These are phyloP conservation scores for Mycosphaerella arachidis DNA, from an alignment of 2,329 filamentous ascomycete genomes.

Conservation along the genomic window DNA sequence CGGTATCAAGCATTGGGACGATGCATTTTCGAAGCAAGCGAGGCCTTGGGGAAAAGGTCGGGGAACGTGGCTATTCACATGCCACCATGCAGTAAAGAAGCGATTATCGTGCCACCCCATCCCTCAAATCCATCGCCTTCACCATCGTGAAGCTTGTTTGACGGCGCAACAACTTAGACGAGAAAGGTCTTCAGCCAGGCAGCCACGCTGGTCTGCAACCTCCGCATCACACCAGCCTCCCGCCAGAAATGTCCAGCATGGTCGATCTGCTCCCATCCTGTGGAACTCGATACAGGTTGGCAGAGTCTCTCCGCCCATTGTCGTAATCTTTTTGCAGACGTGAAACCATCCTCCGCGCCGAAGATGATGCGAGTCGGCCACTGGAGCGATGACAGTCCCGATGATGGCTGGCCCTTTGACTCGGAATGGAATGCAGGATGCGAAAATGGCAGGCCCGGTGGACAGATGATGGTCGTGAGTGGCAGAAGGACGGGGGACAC, in stretches of 20 bases:
- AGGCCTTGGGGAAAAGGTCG: neutral
- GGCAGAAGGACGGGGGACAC: constrained; percentile 47
- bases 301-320: constrained; percentile 59
- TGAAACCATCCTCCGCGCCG: constrained; percentile 71
- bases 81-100: neutral
- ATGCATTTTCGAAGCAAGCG: constrained; percentile 5
- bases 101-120: too few species aligned
- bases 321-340: constrained; percentile 59
- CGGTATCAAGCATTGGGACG: neutral
- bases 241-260: constrained; percentile 52
- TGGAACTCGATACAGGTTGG: constrained; percentile 30
- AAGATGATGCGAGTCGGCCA: constrained; percentile 66
- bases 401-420: constrained; percentile 13
- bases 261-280: constrained; percentile 42
- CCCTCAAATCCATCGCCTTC: too few species aligned
- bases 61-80: neutral
- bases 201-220: constrained; percentile 22
- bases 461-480: constrained; percentile 34
- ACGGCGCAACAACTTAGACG: too few species aligned
- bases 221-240: constrained; percentile 35
- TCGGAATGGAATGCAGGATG: neutral
- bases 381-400: constrained; percentile 48
- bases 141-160: too few species aligned
- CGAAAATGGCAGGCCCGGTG: constrained; percentile 28
- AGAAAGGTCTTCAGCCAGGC: constrained; percentile 19